Conservation (phyloP, 2,329 filamentous ascomycete species). For the Sporothrix protearum region DNA sequence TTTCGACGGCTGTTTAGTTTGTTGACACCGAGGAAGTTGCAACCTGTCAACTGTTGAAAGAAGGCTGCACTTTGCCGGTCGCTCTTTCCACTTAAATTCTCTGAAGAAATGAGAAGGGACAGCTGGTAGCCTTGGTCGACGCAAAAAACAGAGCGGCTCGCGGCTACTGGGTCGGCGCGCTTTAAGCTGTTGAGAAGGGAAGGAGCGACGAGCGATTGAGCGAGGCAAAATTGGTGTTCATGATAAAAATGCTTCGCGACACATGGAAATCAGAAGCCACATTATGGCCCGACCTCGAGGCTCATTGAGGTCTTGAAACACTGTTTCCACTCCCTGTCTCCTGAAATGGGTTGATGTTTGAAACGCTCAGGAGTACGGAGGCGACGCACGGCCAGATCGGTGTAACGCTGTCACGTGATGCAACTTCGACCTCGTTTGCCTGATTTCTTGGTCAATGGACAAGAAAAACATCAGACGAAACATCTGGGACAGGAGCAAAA, state of each 20-base stretch:
- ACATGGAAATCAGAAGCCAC: neutral
- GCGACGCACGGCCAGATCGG: neutral
- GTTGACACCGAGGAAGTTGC: neutral
- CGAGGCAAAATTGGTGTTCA: neutral
- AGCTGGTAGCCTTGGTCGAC: neutral
- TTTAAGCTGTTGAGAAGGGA: neutral
- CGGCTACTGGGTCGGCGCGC: neutral
- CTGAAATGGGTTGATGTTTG: constrained; percentile 16
- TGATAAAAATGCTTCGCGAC: neutral
- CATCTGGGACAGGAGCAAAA: neutral
- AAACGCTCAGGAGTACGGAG: constrained; percentile 10
- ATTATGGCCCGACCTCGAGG: neutral
- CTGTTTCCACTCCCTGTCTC: constrained; percentile 15
- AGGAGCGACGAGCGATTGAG: neutral
- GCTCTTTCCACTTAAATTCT: neutral
- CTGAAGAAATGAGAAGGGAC: neutral
- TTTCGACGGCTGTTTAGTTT: neutral
- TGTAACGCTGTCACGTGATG: neutral
- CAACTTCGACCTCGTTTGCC: neutral
- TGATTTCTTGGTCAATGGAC: neutral
- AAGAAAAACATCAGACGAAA: neutral
- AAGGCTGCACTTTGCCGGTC: neutral
- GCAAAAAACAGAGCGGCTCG: neutral
- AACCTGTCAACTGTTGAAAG: neutral
- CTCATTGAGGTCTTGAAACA: constrained; percentile 10